These are phyloP conservation scores for Acacia crassicarpa DNA, from an alignment of 306 rosid species.

Conservation along the genomic window DNA sequence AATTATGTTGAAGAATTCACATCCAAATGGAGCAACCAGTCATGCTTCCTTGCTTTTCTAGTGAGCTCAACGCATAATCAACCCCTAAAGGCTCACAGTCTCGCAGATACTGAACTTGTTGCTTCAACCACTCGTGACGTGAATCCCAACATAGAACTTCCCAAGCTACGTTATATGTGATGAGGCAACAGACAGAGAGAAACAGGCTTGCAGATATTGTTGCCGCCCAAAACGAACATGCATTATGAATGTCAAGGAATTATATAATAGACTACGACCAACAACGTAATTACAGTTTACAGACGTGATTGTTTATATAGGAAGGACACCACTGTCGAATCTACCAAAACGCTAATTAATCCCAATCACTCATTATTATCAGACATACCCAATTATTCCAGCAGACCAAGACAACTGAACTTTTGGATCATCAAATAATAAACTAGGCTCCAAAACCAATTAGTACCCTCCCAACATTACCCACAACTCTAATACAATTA, in stretches of 20 bases:
- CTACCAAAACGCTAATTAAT: neutral
- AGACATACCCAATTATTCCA: constrained; percentile 24
- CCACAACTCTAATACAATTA: constrained; percentile 31
- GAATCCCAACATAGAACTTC: constrained; percentile 38
- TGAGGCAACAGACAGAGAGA: constrained; percentile 25
- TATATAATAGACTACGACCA: constrained; percentile 29
- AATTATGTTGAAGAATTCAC: constrained; percentile 38
- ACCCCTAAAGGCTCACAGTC: constrained; percentile 51
- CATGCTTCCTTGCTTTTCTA: constrained; percentile 34
- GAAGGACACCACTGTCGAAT: constrained; percentile 22
- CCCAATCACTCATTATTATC: constrained; percentile 19
- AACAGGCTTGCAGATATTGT: constrained; percentile 30
- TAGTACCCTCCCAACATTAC: constrained; percentile 14
- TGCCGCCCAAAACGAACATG: constrained; percentile 42
- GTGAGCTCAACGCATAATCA: constrained; percentile 28
- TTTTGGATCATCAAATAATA: constrained; percentile 32
- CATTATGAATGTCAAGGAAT: constrained; percentile 37
- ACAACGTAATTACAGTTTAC: constrained; percentile 33
- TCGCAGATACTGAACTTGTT: constrained; percentile 34
- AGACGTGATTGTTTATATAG: constrained; percentile 21
- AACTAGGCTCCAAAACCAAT: constrained; percentile 19
- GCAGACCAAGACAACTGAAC: neutral
- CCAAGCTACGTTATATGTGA: constrained; percentile 30
- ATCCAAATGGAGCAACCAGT: constrained; percentile 36
- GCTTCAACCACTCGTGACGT: constrained; percentile 40